Evolutionary conservation across 768 basidiomycete species (phyloP), one percentile per base, ranked within the genome.

Genomic region (Tricholoma flavovirens): DNA sequence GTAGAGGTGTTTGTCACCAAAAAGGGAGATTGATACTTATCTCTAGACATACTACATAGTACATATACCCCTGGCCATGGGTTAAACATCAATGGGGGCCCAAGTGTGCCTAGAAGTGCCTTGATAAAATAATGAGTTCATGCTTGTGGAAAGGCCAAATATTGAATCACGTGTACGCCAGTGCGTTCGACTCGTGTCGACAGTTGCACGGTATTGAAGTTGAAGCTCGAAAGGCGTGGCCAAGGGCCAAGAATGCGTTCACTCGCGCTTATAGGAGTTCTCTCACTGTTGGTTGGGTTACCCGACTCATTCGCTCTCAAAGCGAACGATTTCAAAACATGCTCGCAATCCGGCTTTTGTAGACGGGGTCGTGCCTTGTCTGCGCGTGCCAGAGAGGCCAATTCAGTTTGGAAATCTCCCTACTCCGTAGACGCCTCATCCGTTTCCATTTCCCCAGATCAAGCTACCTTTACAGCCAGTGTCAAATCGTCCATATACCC

Each of bases 301-400:
- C 70, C 74, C 40, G 67, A 74, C 55, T 67, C 76, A 5, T 62
- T 79, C 26, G 83, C 87, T 33, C 83, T 90, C 72, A 90, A 90
- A 74, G 74, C 78, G 17, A 80, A 87, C 57, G 93, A 98, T 71
- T 99, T 95, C 80, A 98, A 97, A 72, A 92, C 84, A 56, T 98
- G 97, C 66, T 78, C 80, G n/a, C 92, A 98, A 71, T 83, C 93
- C 0, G 94, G 90, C 17, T 98, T 99, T 73, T 98, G 97, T 76
- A 83, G 91, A 59, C 69, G 76, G 60, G 93, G 94, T 51, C 85
- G 96, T 48, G 89, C 88, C 0, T 82, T 99, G 45, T 82, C 93
- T 56, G 75, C 80, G 8, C 83, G 92, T 48, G 88, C 91, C 4
- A 75, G 75, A 38, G 82, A 81, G 53, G 77, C 79, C 7, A 70